phyloP scores from a whole-genome alignment of 345 rosid genomes.

The Acer yangbiense region DNA sequence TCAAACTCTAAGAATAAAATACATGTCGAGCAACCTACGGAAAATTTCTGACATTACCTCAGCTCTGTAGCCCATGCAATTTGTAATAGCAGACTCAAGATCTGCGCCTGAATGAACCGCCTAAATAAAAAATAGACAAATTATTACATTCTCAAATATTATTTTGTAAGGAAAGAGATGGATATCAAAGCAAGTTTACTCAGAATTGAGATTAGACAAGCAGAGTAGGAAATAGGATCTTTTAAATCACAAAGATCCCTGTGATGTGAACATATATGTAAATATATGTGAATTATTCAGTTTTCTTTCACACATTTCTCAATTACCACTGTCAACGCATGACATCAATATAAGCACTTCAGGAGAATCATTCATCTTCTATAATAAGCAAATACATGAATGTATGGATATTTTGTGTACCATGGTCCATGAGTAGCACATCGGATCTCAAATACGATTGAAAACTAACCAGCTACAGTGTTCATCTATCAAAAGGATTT shows the following conservation, averaged over 20 bases:
- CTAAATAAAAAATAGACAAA: slow-evolving; percentile 41
- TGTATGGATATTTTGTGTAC: not conserved
- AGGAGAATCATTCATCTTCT: not conserved
- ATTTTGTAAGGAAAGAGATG: not conserved
- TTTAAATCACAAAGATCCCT: not conserved
- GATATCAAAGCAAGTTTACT: slow-evolving; percentile 18
- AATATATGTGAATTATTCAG: not conserved
- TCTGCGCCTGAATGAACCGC: slow-evolving; percentile 99
- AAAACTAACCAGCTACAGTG: slow-evolving; percentile 9
- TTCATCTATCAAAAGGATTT: not conserved
- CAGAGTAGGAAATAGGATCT: not conserved
- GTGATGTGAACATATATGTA: not conserved
- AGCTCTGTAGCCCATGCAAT: slow-evolving; percentile 91
- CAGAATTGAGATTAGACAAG: slow-evolving; percentile 5
- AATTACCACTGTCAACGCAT: not conserved
- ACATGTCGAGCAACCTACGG: slow-evolving; percentile 21
- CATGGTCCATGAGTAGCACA: not conserved
- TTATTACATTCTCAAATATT: not conserved
- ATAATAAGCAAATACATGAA: slow-evolving; percentile 12
- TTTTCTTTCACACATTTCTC: slow-evolving; percentile 2
- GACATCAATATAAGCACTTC: not conserved
- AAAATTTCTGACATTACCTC: slow-evolving; percentile 54
- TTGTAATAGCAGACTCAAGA: slow-evolving; percentile 91
- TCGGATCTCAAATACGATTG: slow-evolving; percentile 6
- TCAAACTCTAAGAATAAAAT: slow-evolving; percentile 25